Percentiles rank a stretch among this genome's conserved stretches.
Conservation (phyloP, 495 filamentous ascomycete species). For the Neurospora sp. region DNA sequence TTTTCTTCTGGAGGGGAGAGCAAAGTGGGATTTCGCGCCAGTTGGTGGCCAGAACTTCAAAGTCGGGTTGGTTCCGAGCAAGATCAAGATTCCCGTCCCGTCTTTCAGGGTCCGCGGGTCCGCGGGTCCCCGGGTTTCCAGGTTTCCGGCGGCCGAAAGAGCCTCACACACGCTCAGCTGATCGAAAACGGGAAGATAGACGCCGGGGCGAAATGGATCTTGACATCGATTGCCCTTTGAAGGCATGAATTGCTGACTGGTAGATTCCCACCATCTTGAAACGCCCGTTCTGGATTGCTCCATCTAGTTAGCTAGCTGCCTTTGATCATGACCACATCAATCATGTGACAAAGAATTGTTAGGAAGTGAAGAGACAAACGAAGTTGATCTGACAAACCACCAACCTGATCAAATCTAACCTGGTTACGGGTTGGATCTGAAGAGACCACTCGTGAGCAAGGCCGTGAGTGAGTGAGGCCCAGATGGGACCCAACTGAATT, state of each 20-base stretch:
- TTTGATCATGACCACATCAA: neutral
- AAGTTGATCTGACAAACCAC: neutral
- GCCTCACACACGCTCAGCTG: neutral
- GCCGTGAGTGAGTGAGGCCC: neutral
- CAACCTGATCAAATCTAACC: neutral
- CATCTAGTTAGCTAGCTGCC: neutral
- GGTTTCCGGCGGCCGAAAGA: neutral
- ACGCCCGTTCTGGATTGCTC: neutral
- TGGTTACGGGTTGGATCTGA: neutral
- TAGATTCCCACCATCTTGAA: neutral
- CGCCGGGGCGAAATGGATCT: neutral
- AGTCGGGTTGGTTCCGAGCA: neutral
- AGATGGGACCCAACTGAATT: neutral
- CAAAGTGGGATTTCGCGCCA: neutral
- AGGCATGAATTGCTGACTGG: neutral
- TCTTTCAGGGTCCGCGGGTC: neutral
- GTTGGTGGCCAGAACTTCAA: neutral
- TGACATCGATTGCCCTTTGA: neutral
- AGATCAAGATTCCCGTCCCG: neutral
- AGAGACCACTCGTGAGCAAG: neutral
- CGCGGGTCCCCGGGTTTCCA: neutral
- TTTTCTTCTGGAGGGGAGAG: neutral
- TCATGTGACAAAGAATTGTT: neutral
- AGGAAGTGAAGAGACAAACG: neutral
- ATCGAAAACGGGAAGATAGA: neutral